These are phyloP conservation scores for Gracilaria caudata DNA, from an alignment of 23 red algal genomes.

Conservation along the genomic window DNA sequence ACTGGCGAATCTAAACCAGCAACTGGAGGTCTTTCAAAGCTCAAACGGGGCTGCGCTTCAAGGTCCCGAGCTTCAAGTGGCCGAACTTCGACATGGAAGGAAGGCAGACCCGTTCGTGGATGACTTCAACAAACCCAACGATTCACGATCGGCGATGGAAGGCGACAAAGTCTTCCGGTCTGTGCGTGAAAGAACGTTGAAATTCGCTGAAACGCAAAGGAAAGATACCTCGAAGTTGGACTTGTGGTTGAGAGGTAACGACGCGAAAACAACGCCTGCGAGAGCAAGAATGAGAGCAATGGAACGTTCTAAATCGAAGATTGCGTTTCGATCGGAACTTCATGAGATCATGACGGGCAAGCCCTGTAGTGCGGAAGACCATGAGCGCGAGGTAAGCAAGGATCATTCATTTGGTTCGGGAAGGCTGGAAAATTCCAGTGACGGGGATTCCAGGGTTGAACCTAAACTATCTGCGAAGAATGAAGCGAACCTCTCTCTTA, in stretches of 20 bases:
- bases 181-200: background rate
- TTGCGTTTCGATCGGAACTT: background rate
- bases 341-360: conserved; percentile 12
- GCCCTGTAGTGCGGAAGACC: background rate
- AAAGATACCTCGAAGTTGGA: background rate
- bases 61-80: background rate
- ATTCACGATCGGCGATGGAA: background rate
- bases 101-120: background rate
- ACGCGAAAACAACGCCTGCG: background rate
- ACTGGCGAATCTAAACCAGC: background rate
- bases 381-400: background rate
- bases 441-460: background rate
- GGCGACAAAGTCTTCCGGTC: background rate
- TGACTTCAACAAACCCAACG: background rate
- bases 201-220: background rate
- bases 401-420: background rate
- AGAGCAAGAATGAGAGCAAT: background rate
- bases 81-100: background rate
- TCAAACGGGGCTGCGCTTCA: background rate
- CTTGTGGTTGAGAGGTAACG: background rate
- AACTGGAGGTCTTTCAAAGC: background rate
- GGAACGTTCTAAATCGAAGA: conserved; percentile 7
- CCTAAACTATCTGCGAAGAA: background rate
- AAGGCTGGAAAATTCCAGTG: background rate
- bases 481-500: background rate